Conservation (phyloP, 2,329 filamentous ascomycete genomes). For the Ophiostoma sp. region DNA sequence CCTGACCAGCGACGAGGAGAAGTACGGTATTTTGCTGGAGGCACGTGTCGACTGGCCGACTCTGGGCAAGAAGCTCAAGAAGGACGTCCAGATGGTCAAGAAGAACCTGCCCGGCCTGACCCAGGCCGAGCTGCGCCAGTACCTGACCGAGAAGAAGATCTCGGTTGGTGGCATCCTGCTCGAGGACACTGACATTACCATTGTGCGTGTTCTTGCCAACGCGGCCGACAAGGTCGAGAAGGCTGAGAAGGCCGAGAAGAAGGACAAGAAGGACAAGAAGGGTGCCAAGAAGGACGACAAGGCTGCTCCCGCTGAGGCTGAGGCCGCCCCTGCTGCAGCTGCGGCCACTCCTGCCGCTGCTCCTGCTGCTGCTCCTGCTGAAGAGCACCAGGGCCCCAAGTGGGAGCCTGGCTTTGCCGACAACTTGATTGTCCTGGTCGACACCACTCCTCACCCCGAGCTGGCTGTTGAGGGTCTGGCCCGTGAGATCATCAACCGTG, state of each 20-base stretch:
- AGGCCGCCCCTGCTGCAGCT: conserved; percentile 3
- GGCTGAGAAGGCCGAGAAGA: conserved; percentile 26
- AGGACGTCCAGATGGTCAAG: conserved; percentile 86
- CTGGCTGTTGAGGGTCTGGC: conserved; percentile 83
- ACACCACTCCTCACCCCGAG: conserved; percentile 70
- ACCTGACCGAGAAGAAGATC: conserved; percentile 67
- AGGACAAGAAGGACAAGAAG: conserved; percentile 54
- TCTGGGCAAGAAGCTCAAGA: conserved; percentile 94
- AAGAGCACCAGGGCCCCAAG: conserved; percentile 19
- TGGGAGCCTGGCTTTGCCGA: conserved; percentile 28
- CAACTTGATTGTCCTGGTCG: conserved; percentile 84
- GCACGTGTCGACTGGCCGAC: conserved; percentile 89
- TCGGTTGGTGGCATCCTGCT: conserved; percentile 81
- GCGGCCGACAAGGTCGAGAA: conserved; percentile 40
- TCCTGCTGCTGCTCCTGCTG: neutral
- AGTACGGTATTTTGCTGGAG: conserved; percentile 88
- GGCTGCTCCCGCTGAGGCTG: neutral
- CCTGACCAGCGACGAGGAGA: conserved; percentile 77
- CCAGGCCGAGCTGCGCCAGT: conserved; percentile 74
- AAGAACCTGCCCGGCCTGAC: conserved; percentile 76
- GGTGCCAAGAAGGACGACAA: conserved; percentile 69
- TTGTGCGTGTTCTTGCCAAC: conserved; percentile 73
- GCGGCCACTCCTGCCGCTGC: neutral
- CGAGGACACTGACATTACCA: conserved; percentile 72
- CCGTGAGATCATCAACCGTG: conserved; percentile 85